Conservation (phyloP, 257 asterid species). For the Plantago ovata region DNA sequence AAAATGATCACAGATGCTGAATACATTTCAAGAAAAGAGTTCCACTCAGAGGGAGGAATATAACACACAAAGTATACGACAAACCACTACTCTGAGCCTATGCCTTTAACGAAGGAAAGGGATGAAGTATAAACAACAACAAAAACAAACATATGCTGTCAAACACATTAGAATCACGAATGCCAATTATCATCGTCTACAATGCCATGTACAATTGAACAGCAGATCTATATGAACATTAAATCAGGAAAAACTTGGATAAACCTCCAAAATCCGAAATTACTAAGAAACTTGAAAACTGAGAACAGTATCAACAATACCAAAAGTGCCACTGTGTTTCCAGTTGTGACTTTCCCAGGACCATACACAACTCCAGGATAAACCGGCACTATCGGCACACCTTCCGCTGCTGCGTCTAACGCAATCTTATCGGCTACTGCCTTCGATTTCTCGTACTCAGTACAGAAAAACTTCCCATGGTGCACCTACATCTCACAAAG, state of each 20-base stretch:
- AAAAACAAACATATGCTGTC: neutral
- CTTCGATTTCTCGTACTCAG: slow-evolving; percentile 90
- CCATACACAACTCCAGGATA: slow-evolving; percentile 97
- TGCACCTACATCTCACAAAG: slow-evolving; percentile 42
- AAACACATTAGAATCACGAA: neutral
- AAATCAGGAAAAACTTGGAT: neutral
- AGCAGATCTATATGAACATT: slow-evolving; percentile 1
- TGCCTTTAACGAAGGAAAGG: neutral
- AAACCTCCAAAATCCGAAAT: too few species aligned
- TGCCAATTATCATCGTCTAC: neutral
- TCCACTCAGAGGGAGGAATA: too few species aligned
- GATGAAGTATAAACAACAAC: neutral
- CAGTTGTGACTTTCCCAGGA: slow-evolving; percentile 79
- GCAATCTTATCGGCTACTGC: slow-evolving; percentile 73
- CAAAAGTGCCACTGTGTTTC: slow-evolving; percentile 70
- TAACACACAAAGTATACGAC: too few species aligned
- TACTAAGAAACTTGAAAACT: neutral
- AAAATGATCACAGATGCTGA: too few species aligned
- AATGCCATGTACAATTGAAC: neutral
- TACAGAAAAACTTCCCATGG: slow-evolving; percentile 53
- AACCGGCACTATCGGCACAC: slow-evolving; percentile 71
- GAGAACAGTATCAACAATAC: slow-evolving; percentile 33
- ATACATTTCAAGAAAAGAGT: too few species aligned
- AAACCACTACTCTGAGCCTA: slow-evolving; percentile 5
- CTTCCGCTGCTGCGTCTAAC: slow-evolving; percentile 72